These are phyloP conservation scores for Saccharomyces kudriavzevii DNA, from an alignment of 805 yeast genomes.

Conservation along the genomic window DNA sequence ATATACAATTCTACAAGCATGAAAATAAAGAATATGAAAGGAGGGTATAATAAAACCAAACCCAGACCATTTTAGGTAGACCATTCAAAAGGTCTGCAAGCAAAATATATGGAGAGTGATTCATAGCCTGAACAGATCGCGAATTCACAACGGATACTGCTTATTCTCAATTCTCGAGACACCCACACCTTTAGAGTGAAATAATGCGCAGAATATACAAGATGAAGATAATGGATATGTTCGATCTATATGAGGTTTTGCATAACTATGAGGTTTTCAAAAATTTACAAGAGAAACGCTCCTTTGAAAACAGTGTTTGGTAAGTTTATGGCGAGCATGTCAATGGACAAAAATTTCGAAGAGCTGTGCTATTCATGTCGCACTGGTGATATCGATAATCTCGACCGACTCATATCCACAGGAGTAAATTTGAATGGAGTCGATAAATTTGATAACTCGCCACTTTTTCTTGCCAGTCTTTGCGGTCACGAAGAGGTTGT, in stretches of 20 bases:
- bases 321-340: slow-evolving; percentile 1
- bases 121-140: background rate
- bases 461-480: slow-evolving; percentile 61
- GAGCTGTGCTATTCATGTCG: slow-evolving; percentile 62
- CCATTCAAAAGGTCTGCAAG: no score
- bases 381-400: slow-evolving; percentile 57
- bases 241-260: background rate
- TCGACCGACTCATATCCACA: slow-evolving; percentile 45
- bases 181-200: background rate
- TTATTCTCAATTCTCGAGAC: background rate
- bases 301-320: background rate
- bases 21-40: background rate
- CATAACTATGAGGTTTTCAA: background rate
- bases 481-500: slow-evolving; percentile 70
- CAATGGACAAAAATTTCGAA: slow-evolving; percentile 28
- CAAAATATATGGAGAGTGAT: background rate
- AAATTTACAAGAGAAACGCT: background rate
- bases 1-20: background rate
- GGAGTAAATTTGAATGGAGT: slow-evolving; percentile 42
- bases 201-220: background rate
- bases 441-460: slow-evolving; percentile 71
- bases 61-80: background rate
- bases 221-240: background rate
- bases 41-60: background rate
- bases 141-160: background rate